phyloP scores from a whole-genome alignment of 2,329 filamentous ascomycete species.

The Cordyceps javanica region DNA sequence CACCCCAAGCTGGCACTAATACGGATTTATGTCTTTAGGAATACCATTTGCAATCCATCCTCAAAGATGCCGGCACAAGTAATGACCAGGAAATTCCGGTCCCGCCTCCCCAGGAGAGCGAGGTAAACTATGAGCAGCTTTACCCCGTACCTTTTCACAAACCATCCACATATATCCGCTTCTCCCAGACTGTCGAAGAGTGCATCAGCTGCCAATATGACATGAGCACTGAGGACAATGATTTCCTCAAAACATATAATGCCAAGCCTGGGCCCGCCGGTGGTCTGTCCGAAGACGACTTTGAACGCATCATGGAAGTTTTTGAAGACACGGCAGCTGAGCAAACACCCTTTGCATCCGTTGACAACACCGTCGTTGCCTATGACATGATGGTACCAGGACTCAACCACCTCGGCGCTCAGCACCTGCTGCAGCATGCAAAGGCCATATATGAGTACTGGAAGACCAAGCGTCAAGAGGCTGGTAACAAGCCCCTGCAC shows the following conservation, averaged over 20 bases:
- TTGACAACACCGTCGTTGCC: slow-evolving; percentile 79
- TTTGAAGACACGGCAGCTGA: slow-evolving; percentile 82
- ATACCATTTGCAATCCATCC: slow-evolving; percentile 86
- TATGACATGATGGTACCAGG: slow-evolving; percentile 71
- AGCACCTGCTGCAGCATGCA: slow-evolving; percentile 51
- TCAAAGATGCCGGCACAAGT: slow-evolving; percentile 49
- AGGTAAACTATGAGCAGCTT: slow-evolving; percentile 79
- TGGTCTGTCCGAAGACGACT: slow-evolving; percentile 80
- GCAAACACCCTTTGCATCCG: slow-evolving; percentile 80
- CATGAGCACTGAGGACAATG: slow-evolving; percentile 86
- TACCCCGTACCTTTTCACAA: slow-evolving; percentile 76
- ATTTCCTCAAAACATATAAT: slow-evolving; percentile 79
- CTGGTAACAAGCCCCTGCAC: slow-evolving; percentile 67
- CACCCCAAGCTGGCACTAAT: slow-evolving; percentile 7
- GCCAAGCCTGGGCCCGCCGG: slow-evolving; percentile 58
- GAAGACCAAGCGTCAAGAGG: slow-evolving; percentile 62
- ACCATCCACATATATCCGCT: slow-evolving; percentile 90
- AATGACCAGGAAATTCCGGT: slow-evolving; percentile 59
- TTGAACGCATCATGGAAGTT: slow-evolving; percentile 90
- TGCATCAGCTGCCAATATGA: slow-evolving; percentile 87
- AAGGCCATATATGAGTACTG: slow-evolving; percentile 87
- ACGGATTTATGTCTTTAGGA: slow-evolving; percentile 50
- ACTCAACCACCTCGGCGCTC: slow-evolving; percentile 45
- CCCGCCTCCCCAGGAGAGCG: slow-evolving; percentile 56
- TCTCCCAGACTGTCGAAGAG: slow-evolving; percentile 96